Evolutionary conservation across 495 filamentous ascomycete species (phyloP).

Genomic region (Penicillium antarcticum): DNA sequence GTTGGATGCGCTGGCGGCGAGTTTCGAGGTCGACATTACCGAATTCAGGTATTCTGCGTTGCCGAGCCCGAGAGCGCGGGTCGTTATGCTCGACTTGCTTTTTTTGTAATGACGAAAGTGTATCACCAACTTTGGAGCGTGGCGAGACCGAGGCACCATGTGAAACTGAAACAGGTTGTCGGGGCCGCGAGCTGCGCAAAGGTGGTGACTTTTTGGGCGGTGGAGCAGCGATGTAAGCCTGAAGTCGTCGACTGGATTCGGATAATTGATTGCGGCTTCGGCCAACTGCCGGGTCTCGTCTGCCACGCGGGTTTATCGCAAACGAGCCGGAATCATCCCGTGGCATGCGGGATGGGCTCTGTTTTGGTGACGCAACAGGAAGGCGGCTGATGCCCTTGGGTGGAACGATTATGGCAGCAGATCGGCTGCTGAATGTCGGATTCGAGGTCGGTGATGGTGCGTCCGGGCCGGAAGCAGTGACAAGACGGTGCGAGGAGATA

Average conservation of each 20-base stretch:
- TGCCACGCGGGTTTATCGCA: slow-evolving; percentile 32
- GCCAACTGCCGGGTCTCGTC: slow-evolving; percentile 29
- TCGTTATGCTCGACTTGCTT: slow-evolving; percentile 26
- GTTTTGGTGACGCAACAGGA: slow-evolving; percentile 38
- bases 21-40: slow-evolving; percentile 76
- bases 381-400: slow-evolving; percentile 45
- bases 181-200: slow-evolving; percentile 75
- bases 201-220: slow-evolving; percentile 66
- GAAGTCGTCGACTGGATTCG: slow-evolving; percentile 50
- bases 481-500: slow-evolving; percentile 46
- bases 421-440: slow-evolving; percentile 40
- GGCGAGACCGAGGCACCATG: slow-evolving; percentile 64
- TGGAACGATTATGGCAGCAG: slow-evolving; percentile 29
- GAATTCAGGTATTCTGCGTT: slow-evolving; percentile 51
- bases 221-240: slow-evolving; percentile 65
- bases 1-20: slow-evolving; percentile 70
- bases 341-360: slow-evolving; percentile 29
- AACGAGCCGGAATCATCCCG: slow-evolving; percentile 30
- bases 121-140: slow-evolving; percentile 55
- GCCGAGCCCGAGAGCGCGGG: slow-evolving; percentile 35
- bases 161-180: slow-evolving; percentile 79
- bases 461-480: slow-evolving; percentile 45
- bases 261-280: slow-evolving; percentile 33
- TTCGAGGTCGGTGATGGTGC: slow-evolving; percentile 42
- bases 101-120: slow-evolving; percentile 41